A percentile compares a stretch with the other conserved stretches of the same genome.
Evolutionary conservation across 352 stramenopile species (phyloP).

Genomic region (Pythium brassicae): DNA sequence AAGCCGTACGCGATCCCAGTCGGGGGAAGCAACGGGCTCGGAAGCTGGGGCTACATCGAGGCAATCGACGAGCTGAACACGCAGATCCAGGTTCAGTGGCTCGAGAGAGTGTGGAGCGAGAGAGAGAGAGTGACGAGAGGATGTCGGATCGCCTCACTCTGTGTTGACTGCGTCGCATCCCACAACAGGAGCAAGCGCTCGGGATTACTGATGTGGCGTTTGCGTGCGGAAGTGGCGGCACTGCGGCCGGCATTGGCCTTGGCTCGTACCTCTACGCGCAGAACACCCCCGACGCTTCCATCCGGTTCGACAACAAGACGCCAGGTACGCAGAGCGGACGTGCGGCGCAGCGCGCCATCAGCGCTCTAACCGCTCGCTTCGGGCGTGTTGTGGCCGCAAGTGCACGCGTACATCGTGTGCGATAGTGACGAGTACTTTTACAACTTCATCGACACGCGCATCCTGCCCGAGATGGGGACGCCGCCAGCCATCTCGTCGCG

Average conservation of each 20-base stretch:
- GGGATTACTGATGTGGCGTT: constrained; percentile 80
- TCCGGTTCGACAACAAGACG: constrained; percentile 36
- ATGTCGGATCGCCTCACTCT: background rate
- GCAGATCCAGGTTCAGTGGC: constrained; percentile 37
- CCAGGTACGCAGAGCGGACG: constrained; percentile 19
- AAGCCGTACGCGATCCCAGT: constrained; percentile 81
- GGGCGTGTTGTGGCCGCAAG: constrained; percentile 5
- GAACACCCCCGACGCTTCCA: background rate
- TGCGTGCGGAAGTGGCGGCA: constrained; percentile 79
- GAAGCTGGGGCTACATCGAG: constrained; percentile 93
- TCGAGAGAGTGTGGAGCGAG: too few relatives aligned
- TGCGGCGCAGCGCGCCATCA: background rate
- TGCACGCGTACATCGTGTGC: constrained; percentile 84
- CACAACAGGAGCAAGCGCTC: constrained; percentile 33
- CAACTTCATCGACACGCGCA: constrained; percentile 70
- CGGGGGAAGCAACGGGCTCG: constrained; percentile 89
- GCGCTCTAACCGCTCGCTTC: background rate
- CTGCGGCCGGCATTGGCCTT: constrained; percentile 67
- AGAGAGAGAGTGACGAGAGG: too few relatives aligned
- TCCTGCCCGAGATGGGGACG: constrained; percentile 68
- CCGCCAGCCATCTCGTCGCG: constrained; percentile 42
- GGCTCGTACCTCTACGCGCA: constrained; percentile 67
- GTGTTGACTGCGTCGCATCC: background rate
- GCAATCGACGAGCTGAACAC: constrained; percentile 87
- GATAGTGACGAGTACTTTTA: constrained; percentile 85